Base-by-base conservation (phyloP, 345 rosid species). In the Mercurialis annua region DNA sequence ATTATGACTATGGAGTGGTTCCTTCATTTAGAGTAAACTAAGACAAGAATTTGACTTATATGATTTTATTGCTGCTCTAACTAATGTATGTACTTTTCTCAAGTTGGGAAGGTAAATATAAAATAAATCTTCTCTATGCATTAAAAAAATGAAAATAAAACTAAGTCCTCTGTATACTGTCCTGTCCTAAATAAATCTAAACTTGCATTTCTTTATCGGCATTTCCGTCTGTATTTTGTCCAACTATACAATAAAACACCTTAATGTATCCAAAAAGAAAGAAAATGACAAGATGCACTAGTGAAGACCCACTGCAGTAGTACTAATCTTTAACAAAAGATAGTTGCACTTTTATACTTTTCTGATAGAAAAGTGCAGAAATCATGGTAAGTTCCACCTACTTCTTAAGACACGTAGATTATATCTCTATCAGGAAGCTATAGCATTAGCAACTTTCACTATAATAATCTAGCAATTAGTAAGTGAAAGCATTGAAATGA, bases 1-100 rank as follows among this genome's bases (percentile, higher is more conserved):
- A 62, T 20, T 70, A 43, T 51, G 67, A 71, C 18, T 66, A 66
- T 40, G 61, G 71, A 46, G 29, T 73, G 55, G 77, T 73, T 68
- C 69, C 76, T 49, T 59, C 18, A 51, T 51, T 21, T 16, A 27
- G 24, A 51, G 55, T 51, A 23, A 1, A 51, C 21, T 51, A 51
- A 23, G 55, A 21, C 29, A 51, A 51, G 29, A 51, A 50, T 20
- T n/a, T 20, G 14, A 49, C 26, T 50, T 50, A n/a, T n/a, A 4
- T 21, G 1, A 50, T 20, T 1, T 20, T 50, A 50, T 21, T 21
- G 54, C 26, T 20, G 10, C 12, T 21, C 54, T 50, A 50, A 21
- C 54, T 50, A 50, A 50, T 50, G 27, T 49, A 50, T 50, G 27
- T 49, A n/a, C 8, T 20, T 49, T n/a, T 49, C 1, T 49, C 26